Evolutionary conservation across 2,329 filamentous ascomycete genomes (phyloP), one percentile per base, ranked within the genome.

Genomic region (Lizonia empirigonia): DNA sequence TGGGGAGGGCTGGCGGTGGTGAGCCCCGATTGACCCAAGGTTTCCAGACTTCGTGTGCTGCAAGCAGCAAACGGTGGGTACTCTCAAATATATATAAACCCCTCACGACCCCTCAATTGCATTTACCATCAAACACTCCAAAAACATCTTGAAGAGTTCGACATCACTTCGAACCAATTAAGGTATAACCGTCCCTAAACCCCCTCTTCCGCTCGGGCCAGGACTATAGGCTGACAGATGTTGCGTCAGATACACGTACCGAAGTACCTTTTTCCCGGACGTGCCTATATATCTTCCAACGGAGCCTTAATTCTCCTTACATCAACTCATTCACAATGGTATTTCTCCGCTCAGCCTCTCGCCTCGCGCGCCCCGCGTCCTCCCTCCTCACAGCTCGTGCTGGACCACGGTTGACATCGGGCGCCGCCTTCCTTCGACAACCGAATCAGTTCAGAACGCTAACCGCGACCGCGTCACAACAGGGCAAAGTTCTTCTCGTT

Each of bases 401-500:
- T 48, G 72, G 70, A 39, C 71, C 73, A 33, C 68, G 74, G 55
- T 65, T 75, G 59, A 64, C 74, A 39, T 63, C 69, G 53, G 68
- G 72, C 69, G 68, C 75, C 63, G 73, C 76, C 56, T 75, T 78
- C 57, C 61, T 76, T 63, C 75, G 76, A 50, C 68, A 72, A 67
- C 74, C 78, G 56, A 76, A 76, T 73, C 78, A 79, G 65, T 76
- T 80, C 73, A 81, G 83, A 77, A 82, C 79, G 78, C 83, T 87
- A 77, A 86, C 84, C 57, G 82, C 83, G 58, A 82, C 83, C 71
- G 80, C 86, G 62, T 80, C 80, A 65, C 84, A 84, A 78, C 83
- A 97, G 91, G 92, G 92, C 81, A 97, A 97, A 82, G 90, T 97
- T 79, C 87, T 97, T 74, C 82, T 92, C 73, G 90, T 96, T 68